A percentile compares a stretch with the other conserved stretches of the same genome.
phyloP scores from a whole-genome alignment of 805 yeast genomes.

The Monosporozyma solicola region DNA sequence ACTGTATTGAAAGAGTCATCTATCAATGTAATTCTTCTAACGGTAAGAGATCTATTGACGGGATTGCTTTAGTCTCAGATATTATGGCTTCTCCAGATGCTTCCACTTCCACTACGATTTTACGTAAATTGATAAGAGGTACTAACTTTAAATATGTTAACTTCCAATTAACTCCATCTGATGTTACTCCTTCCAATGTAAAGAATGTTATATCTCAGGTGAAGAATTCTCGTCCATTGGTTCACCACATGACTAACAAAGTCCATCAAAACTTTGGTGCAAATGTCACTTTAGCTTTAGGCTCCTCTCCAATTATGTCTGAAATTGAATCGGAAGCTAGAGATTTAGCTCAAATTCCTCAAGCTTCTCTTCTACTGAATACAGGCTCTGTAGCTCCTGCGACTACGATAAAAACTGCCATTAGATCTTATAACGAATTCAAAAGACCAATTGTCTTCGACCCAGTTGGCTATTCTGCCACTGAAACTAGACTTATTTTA shows the following conservation, averaged over 20 bases:
- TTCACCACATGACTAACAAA: conserved; percentile 80
- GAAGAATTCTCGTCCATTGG: conserved; percentile 41
- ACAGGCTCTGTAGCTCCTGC: conserved; percentile 61
- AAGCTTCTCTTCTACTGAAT: conserved; percentile 54
- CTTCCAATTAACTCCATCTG: conserved; percentile 1
- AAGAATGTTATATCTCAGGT: conserved; percentile 20
- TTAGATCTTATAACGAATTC: conserved; percentile 45
- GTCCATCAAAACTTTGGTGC: conserved; percentile 90
- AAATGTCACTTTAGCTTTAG: conserved; percentile 72
- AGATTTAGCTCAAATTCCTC: conserved; percentile 51
- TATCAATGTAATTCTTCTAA: conserved; percentile 38
- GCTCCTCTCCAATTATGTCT: conserved; percentile 86
- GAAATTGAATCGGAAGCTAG: conserved; percentile 58
- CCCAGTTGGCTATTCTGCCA: conserved; percentile 92
- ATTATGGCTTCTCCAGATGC: conserved; percentile 61
- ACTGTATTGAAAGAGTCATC: conserved; percentile 51
- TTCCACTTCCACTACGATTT: conserved; percentile 37
- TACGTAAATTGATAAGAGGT: conserved; percentile 23
- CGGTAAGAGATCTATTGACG: conserved; percentile 47
- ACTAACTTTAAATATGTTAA: conserved; percentile 11
- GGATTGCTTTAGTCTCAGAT: conserved; percentile 85
- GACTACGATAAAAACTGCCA: conserved; percentile 41
- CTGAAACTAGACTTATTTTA: conserved; percentile 44
- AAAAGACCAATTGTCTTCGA: conserved; percentile 67
- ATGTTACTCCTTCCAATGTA: not conserved